phyloP scores from a whole-genome alignment of 495 filamentous ascomycete species.

The Massariosphaeria phaeospora region DNA sequence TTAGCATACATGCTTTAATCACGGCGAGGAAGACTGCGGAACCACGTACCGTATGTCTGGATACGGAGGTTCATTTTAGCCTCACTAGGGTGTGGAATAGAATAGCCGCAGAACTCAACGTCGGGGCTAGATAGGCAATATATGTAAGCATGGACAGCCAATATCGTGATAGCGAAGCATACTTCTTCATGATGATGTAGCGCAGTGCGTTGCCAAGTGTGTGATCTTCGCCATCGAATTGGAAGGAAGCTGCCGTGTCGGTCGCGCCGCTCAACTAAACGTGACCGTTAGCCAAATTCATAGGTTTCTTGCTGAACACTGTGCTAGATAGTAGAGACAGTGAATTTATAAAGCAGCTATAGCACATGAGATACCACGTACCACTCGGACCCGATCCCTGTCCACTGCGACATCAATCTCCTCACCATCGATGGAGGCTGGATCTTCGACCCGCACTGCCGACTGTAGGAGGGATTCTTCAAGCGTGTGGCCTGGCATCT shows the following conservation, averaged over 20 bases:
- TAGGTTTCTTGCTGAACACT: no score
- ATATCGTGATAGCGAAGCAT: constrained; percentile 30
- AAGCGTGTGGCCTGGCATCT: not conserved
- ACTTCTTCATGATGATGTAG: constrained; percentile 99
- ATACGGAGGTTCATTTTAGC: constrained; percentile 94
- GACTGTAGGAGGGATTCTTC: not conserved
- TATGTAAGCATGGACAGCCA: not conserved
- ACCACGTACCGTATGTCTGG: constrained; percentile 79
- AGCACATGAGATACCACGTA: constrained; percentile 8
- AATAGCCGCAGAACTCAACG: constrained; percentile 97
- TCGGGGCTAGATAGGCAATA: constrained; percentile 60
- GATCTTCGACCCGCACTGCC: not conserved
- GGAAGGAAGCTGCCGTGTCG: constrained; percentile 62
- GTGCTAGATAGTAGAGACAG: no score
- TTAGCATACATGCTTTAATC: not conserved
- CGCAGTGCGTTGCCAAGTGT: constrained; percentile 91
- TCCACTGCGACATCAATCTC: constrained; percentile 1
- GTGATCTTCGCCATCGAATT: constrained; percentile 88
- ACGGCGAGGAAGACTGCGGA: not conserved
- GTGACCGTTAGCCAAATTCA: constrained; percentile 1
- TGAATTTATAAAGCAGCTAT: no score
- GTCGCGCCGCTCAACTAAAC: constrained; percentile 34
- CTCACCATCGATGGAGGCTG: not conserved
- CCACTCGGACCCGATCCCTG: constrained; percentile 23
- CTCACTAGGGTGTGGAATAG: constrained; percentile 95